A percentile compares a stretch with the other conserved stretches of the same genome.
These are phyloP conservation scores for Salvia sclarea DNA, from an alignment of 305 asterid species.

Conservation along the genomic window DNA sequence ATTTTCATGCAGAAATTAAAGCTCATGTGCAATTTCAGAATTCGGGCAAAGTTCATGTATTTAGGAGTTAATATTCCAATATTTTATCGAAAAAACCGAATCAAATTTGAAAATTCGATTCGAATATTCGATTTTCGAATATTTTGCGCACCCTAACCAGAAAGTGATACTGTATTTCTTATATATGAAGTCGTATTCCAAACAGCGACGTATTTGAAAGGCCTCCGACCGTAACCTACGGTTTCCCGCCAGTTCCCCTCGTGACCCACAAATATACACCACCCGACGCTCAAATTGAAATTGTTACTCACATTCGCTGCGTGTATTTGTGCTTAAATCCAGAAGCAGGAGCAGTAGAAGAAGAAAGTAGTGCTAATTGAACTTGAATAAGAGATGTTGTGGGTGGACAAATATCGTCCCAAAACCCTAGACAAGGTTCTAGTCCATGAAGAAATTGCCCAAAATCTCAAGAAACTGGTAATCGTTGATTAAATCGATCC, in stretches of 20 bases:
- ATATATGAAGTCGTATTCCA: background rate
- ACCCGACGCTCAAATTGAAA: background rate
- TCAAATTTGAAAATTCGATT: no score
- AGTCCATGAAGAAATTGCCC: constrained; percentile 84
- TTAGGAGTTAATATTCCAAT: no score
- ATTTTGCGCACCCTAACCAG: no score
- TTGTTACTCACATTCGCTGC: constrained; percentile 11
- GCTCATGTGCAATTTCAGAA: no score
- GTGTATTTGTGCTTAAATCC: constrained; percentile 17
- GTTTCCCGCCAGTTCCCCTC: constrained; percentile 45
- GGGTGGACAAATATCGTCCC: constrained; percentile 97
- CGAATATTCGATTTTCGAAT: no score
- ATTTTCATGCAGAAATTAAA: no score
- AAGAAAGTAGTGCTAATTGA: background rate
- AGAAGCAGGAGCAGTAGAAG: background rate
- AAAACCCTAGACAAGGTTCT: constrained; percentile 85
- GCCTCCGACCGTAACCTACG: constrained; percentile 23
- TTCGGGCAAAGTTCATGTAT: no score
- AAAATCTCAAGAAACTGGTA: constrained; percentile 89
- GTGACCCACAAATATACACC: background rate
- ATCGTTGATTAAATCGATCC: constrained; percentile 1
- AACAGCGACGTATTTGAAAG: constrained; percentile 10
- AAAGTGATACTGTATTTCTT: no score
- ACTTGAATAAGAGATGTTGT: constrained; percentile 60
- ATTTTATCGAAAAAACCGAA: no score